These are phyloP conservation scores for Favolaschia claudopus DNA, from an alignment of 768 basidiomycete species.

Conservation along the genomic window DNA sequence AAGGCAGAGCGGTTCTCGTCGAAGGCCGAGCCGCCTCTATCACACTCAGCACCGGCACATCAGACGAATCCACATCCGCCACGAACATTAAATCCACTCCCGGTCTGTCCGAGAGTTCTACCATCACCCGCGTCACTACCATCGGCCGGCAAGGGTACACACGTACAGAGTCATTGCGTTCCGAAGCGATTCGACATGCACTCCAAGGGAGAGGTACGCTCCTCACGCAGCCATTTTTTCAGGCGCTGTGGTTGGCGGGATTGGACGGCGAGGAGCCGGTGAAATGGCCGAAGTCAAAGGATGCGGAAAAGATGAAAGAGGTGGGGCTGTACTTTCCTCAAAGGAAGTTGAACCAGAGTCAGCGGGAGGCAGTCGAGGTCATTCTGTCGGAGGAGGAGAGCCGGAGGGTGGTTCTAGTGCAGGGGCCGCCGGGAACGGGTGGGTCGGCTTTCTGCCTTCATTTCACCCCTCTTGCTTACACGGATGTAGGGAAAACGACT, in stretches of 20 bases:
- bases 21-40: conserved; percentile 49
- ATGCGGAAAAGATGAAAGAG: background rate
- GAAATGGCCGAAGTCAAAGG: conserved; percentile 5
- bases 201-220: conserved; percentile 33
- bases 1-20: conserved; percentile 28
- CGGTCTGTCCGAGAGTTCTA: no score
- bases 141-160: conserved; percentile 56
- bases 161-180: conserved; percentile 44
- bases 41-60: no score
- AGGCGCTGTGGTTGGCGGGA: conserved; percentile 38
- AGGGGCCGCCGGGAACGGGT: conserved; percentile 66
- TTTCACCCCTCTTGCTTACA: no score
- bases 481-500: conserved; percentile 70
- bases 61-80: no score
- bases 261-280: conserved; percentile 18
- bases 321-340: conserved; percentile 26
- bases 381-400: conserved; percentile 36
- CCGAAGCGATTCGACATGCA: conserved; percentile 32
- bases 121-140: conserved; percentile 53
- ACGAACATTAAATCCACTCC: conserved; percentile 34
- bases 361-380: conserved; percentile 37
- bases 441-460: no score
- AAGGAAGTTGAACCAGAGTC: conserved; percentile 41
- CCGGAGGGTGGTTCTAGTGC: conserved; percentile 42
- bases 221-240: conserved; percentile 43